Evolutionary conservation across 106 monocot species (phyloP).

Genomic region (Ottelia alismoides): DNA sequence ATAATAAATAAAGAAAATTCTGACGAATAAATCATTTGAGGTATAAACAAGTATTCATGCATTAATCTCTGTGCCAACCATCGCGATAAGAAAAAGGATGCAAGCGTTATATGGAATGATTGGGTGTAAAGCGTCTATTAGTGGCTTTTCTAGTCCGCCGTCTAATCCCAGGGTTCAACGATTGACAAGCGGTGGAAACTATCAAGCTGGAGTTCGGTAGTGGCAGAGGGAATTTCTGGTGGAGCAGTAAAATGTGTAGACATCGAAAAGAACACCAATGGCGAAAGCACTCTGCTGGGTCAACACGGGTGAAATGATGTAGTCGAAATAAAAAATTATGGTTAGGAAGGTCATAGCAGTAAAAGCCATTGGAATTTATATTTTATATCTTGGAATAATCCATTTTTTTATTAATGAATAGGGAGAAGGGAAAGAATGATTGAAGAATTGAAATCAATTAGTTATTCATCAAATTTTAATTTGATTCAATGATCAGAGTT

Average conservation of each 20-base stretch:
- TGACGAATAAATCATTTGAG: no score
- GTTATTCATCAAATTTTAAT: no score
- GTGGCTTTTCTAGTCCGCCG: conserved; percentile 4
- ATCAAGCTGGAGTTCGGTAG: conserved; percentile 1
- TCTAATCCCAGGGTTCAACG: conserved; percentile 2
- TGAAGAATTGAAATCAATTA: no score
- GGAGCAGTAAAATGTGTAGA: conserved; percentile 6
- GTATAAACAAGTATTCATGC: not conserved
- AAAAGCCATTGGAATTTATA: no score
- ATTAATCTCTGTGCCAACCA: not conserved
- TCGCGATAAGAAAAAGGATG: not conserved
- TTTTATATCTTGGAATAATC: no score
- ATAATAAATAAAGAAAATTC: no score
- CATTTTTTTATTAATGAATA: no score
- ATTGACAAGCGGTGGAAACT: not conserved
- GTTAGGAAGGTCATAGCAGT: no score
- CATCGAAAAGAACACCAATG: conserved; percentile 9
- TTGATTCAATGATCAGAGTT: no score
- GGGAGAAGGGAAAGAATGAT: no score
- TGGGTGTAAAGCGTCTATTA: conserved; percentile 3
- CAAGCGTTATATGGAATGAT: conserved; percentile 4
- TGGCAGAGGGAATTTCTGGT: conserved; percentile 3
- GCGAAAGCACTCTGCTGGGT: conserved; percentile 6
- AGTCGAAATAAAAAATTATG: no score
- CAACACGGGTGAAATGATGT: no score